Evolutionary conservation across 306 rosid species (phyloP), one percentile per base, ranked within the genome.

Genomic region (Hylodesmum podocarpum): DNA sequence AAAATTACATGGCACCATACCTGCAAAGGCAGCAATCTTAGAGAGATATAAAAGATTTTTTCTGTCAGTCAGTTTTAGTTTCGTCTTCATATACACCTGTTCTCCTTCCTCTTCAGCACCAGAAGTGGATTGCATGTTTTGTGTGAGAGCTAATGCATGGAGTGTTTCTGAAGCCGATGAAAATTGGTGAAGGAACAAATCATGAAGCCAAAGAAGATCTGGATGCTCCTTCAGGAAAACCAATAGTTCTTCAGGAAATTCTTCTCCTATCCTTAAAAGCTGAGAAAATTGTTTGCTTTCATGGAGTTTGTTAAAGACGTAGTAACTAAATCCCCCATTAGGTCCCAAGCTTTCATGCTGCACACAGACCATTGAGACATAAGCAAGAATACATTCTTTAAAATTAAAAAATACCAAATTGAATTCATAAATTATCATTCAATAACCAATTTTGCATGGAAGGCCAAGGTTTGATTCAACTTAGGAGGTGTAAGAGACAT

Each of bases 311-410:
- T 86, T 80, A 67, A 95, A 92, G 49, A 90, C 97, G 75, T 82
- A 90, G 83, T 92, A 76, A 84, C 97, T 85, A 83, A 89, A 95
- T 55, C 98, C 98, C 84, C 97, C 96, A 81, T 85, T 82, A 50
- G 98, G 97, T 66, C 97, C 97, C 88, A 88, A 84, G 89, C 96
- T 92, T 81, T 95, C 97, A 78, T 71, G 97, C 98, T 92, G 88
- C 88, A 87, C 24, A 72, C 74, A 82, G 89, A 82, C 69, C 66
- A 72, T 70, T 3, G 50, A 49, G 36, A 78, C 75, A 53, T 33
- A 34, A 77, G 47, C 46, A 46, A 61, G 13, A 51, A 39, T 63
- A 47, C 68, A 75, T 81, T 76, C 68, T 53, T 14, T 28, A 66
- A 5, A 46, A 27, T 66, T 62, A 47, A 82, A 41, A 40, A 43